Percentiles rank a stretch among this genome's conserved stretches.
phyloP scores from a whole-genome alignment of 2,329 filamentous ascomycete species.

The Aspergillus eucalypticola region DNA sequence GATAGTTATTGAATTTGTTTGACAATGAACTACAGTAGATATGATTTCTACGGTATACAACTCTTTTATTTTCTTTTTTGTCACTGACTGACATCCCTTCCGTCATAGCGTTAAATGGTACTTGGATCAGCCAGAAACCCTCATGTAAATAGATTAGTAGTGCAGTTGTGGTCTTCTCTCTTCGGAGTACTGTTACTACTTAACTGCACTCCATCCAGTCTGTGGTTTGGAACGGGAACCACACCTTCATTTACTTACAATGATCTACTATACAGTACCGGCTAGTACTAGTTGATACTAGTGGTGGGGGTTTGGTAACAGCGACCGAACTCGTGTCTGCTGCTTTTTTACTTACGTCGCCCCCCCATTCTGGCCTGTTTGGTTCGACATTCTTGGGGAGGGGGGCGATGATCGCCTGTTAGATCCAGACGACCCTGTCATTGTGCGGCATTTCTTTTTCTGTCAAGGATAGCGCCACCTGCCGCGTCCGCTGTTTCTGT shows the following conservation, averaged over 20 bases:
- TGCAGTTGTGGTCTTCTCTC: no score
- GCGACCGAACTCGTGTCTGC: constrained; percentile 18
- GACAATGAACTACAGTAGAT: background rate
- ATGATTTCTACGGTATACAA: background rate
- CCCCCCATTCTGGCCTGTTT: constrained; percentile 16
- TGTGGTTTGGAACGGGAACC: no score
- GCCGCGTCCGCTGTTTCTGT: constrained; percentile 2
- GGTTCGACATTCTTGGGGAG: constrained; percentile 13
- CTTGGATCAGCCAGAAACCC: no score
- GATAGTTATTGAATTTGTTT: background rate
- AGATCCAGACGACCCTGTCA: constrained; percentile 18
- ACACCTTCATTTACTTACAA: constrained; percentile 13
- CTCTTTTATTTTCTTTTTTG: no score
- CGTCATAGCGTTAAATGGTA: no score
- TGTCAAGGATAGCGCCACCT: constrained; percentile 17
- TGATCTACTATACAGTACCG: constrained; percentile 21
- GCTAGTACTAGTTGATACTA: constrained; percentile 24
- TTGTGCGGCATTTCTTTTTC: constrained; percentile 20
- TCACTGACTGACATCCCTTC: no score
- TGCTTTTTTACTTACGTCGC: constrained; percentile 5
- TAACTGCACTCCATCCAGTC: no score
- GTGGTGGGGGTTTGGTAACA: background rate
- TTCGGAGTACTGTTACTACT: no score
- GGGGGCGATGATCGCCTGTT: constrained; percentile 20
- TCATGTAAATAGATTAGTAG: no score